Evolutionary conservation across 1,284 basidiomycete genomes (phyloP).

Genomic region (Pulveroboletus sp.): DNA sequence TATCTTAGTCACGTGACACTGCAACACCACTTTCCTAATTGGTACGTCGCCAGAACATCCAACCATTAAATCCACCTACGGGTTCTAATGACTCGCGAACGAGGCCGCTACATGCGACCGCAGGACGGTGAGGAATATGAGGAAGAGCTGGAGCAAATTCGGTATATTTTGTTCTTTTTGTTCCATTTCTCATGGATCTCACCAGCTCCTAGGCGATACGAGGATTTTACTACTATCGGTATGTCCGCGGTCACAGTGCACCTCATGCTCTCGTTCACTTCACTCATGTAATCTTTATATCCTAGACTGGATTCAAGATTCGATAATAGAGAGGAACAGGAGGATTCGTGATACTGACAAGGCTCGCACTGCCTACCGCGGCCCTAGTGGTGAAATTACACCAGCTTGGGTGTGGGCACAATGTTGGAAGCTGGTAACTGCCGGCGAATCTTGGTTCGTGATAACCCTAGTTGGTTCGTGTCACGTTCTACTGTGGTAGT

Average conservation of each 20-base stretch:
- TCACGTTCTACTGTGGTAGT: not conserved
- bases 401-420: conserved; percentile 66
- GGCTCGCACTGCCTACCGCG: conserved; percentile 50
- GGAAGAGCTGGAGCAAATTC: conserved; percentile 36
- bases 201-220: conserved; percentile 59
- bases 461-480: conserved; percentile 82
- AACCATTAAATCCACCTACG: not conserved
- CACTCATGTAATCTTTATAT: conserved; percentile 12
- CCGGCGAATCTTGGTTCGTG: conserved; percentile 76
- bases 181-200: conserved; percentile 15
- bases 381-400: conserved; percentile 53
- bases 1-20: conserved; percentile 17
- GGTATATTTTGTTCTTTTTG: conserved; percentile 22
- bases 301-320: conserved; percentile 93
- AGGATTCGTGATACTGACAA: conserved; percentile 61
- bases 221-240: conserved; percentile 86
- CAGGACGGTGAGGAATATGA: conserved; percentile 32
- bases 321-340: conserved; percentile 81
- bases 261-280: conserved; percentile 9
- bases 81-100: conserved; percentile 26
- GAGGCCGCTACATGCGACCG: conserved; percentile 28
- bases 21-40: not conserved
- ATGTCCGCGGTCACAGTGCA: conserved; percentile 28
- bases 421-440: conserved; percentile 57
- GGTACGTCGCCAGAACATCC: not conserved